phyloP scores from a whole-genome alignment of 2,329 filamentous ascomycete species.

The Proliferodiscus dingleyae region DNA sequence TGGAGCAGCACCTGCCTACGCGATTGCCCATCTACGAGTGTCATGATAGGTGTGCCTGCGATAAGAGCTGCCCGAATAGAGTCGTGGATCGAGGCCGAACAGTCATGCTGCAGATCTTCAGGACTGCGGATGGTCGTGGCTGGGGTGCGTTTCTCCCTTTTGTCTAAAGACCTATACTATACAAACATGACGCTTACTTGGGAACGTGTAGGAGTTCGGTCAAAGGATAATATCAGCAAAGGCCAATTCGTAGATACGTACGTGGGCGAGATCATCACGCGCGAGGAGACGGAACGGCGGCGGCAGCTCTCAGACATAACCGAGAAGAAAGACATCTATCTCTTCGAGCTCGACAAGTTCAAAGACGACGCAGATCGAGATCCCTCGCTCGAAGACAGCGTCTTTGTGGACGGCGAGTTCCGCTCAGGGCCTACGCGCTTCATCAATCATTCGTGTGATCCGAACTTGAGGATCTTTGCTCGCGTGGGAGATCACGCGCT shows the following conservation, averaged over 20 bases:
- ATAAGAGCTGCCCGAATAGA: constrained; percentile 61
- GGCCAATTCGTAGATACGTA: constrained; percentile 81
- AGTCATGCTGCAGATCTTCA: constrained; percentile 71
- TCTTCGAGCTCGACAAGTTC: constrained; percentile 81
- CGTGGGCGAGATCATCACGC: constrained; percentile 65
- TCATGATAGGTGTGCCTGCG: constrained; percentile 65
- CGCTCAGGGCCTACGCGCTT: constrained; percentile 75
- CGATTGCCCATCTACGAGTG: constrained; percentile 73
- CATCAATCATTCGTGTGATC: constrained; percentile 78
- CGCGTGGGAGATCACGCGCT: constrained; percentile 74
- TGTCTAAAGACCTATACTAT: too few species aligned
- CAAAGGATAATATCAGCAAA: constrained; percentile 56
- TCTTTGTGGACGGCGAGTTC: constrained; percentile 66
- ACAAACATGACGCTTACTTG: too few species aligned
- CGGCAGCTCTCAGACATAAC: constrained; percentile 51
- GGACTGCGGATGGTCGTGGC: constrained; percentile 61
- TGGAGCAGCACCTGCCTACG: constrained; percentile 47
- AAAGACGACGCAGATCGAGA: constrained; percentile 41
- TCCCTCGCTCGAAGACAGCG: constrained; percentile 48
- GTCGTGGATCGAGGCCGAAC: constrained; percentile 70
- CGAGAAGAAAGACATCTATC: constrained; percentile 68
- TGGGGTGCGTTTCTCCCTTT: constrained; percentile 60
- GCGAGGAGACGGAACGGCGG: constrained; percentile 58
- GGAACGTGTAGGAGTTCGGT: constrained; percentile 54
- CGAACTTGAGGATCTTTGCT: constrained; percentile 75